phyloP scores from a whole-genome alignment of 1,139 yeast genomes.

The Debaryomyces subglobosus region DNA sequence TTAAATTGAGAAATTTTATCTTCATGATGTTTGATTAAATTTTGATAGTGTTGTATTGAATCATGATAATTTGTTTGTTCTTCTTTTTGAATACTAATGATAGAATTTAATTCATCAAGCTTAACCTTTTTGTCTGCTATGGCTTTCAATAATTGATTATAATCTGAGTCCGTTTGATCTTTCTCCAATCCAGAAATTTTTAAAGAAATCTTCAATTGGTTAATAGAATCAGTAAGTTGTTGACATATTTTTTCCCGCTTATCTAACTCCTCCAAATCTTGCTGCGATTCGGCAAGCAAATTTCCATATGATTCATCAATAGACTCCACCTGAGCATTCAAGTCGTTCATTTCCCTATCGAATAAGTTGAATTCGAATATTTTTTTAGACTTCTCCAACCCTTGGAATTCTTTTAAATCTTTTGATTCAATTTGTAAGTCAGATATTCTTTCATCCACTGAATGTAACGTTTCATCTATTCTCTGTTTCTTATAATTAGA shows the following conservation, averaged over 20 bases:
- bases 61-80: conserved; percentile 17
- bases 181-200: conserved; percentile 53
- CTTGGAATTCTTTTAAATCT: conserved; percentile 72
- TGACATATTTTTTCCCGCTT: conserved; percentile 50
- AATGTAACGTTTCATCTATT: conserved; percentile 72
- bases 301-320: conserved; percentile 63
- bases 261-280: conserved; percentile 48
- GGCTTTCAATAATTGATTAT: conserved; percentile 46
- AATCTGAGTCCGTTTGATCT: conserved; percentile 52
- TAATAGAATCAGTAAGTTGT: conserved; percentile 50
- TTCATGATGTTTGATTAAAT: conserved; percentile 26
- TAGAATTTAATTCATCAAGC: conserved; percentile 32
- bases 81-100: conserved; percentile 19
- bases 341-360: conserved; percentile 71
- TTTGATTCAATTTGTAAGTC: conserved; percentile 83
- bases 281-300: conserved; percentile 48
- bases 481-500: conserved; percentile 71
- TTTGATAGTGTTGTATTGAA: conserved; percentile 24
- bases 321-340: conserved; percentile 61
- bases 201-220: conserved; percentile 39
- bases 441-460: conserved; percentile 69
- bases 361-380: conserved; percentile 74
- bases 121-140: conserved; percentile 47
- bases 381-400: conserved; percentile 67
- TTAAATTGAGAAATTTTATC: conserved; percentile 24